phyloP scores from a whole-genome alignment of 2,329 filamentous ascomycete genomes.

The Epichloe bromicola region DNA sequence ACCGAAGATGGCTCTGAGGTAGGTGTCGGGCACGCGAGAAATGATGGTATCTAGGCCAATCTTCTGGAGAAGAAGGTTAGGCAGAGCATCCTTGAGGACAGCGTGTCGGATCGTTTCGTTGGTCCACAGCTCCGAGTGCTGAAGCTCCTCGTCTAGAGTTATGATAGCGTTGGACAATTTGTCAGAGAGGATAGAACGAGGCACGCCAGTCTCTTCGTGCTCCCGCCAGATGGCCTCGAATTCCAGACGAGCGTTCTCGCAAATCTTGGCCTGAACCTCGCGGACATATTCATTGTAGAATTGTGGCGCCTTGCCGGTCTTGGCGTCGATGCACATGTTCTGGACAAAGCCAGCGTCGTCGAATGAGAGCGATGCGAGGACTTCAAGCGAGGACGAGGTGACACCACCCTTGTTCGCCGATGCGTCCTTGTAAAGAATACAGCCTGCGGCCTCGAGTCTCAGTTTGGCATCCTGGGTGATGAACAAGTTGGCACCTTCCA shows the following conservation, averaged over 20 bases:
- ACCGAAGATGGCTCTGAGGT: slow-evolving; percentile 89
- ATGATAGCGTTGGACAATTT: slow-evolving; percentile 86
- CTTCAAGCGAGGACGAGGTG: slow-evolving; percentile 91
- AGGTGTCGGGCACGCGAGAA: slow-evolving; percentile 75
- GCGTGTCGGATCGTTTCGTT: slow-evolving; percentile 64
- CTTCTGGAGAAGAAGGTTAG: slow-evolving; percentile 70
- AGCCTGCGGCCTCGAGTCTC: slow-evolving; percentile 86
- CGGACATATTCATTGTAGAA: slow-evolving; percentile 94
- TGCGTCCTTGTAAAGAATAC: slow-evolving; percentile 92
- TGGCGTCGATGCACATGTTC: slow-evolving; percentile 78
- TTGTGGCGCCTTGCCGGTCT: slow-evolving; percentile 57
- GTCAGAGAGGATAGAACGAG: slow-evolving; percentile 82
- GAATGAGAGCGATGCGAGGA: slow-evolving; percentile 87
- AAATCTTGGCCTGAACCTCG: slow-evolving; percentile 80
- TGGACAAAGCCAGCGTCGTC: slow-evolving; percentile 77
- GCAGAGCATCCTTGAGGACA: slow-evolving; percentile 75
- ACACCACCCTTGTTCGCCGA: slow-evolving; percentile 98
- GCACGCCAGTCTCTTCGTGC: slow-evolving; percentile 64
- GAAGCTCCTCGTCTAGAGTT: slow-evolving; percentile 90
- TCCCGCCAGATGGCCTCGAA: slow-evolving; percentile 99
- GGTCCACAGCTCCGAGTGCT: slow-evolving; percentile 84
- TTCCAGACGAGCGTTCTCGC: slow-evolving; percentile 81
- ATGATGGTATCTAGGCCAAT: slow-evolving; percentile 85
- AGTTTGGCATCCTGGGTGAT: slow-evolving; percentile 98
- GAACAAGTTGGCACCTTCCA: slow-evolving; percentile 96